Base-by-base conservation (phyloP, 805 yeast species). In the Metschnikowia lochheadii region DNA sequence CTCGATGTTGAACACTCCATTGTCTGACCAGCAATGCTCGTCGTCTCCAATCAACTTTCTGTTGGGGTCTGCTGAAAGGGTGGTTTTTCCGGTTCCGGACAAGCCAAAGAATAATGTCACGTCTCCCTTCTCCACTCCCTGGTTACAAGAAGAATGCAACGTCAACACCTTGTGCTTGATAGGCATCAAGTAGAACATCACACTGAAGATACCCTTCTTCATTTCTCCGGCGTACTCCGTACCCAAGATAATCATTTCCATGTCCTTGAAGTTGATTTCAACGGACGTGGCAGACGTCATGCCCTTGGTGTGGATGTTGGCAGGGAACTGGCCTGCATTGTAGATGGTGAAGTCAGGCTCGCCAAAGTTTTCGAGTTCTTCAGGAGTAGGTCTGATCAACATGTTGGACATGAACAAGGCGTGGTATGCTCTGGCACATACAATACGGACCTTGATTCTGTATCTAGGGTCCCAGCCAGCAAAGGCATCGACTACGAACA, bases 401-500 rank as follows among this genome's bases (percentile, higher is more conserved):
- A 92, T 92, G 71, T 92, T 92, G 66, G 96, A 86, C 99, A 92
- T 92, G 78, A 92, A 92, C 62, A 92, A 76, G 18, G 98, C 98
- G 68, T 92, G 99, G 80, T 92, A 92, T 50, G 99, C 98, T 72
- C 99, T 85, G 54, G 98, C 97, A 77, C 97, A 91, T 49, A 91
- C 92, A 57, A 91, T 85, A 74, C 98, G 83, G 52, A 91, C 95
- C 78, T 92, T 92, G 70, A 91, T 82, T 76, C 98, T 83, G 83
- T 92, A 92, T 66, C 89, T 84, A 66, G 97, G 97, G 71, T 92
- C 99, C 99, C 99, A 92, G 59, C 99, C 99, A 44, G 98, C 99
- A 68, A 72, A 92, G 11, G 98, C 98, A 67, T 92, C 99, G 58
- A 92, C 90, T 56, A 92, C 91, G 73, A 87, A 92, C 63, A 94